Percentiles rank a stretch among this genome's conserved stretches.
phyloP scores from a whole-genome alignment of 345 rosid genomes.

The Anastatica hierochuntica region DNA sequence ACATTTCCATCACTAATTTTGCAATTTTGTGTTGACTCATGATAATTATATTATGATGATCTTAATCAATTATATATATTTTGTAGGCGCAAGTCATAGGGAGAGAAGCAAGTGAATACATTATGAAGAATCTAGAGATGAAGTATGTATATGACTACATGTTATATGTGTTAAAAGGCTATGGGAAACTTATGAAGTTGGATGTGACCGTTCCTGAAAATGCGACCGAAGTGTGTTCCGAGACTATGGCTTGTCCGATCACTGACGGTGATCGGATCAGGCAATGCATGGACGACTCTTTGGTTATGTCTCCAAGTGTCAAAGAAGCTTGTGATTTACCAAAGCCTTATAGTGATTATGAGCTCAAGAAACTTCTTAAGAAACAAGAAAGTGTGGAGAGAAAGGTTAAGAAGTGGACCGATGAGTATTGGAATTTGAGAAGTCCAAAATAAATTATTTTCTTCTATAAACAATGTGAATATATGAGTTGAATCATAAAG shows the following conservation, averaged over 20 bases:
- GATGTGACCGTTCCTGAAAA: constrained; percentile 29
- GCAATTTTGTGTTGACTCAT: no score
- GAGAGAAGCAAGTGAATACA: constrained; percentile 24
- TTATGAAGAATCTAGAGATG: constrained; percentile 30
- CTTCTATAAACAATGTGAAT: no score
- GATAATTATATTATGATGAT: no score
- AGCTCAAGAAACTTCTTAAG: not conserved
- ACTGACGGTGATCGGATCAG: constrained; percentile 21
- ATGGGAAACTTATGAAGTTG: constrained; percentile 34
- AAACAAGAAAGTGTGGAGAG: no score
- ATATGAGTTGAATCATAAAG: no score
- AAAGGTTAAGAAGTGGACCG: no score
- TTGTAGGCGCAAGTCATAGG: constrained; percentile 22
- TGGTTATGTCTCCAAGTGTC: constrained; percentile 31
- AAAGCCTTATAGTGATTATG: constrained; percentile 25
- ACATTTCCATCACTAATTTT: no score
- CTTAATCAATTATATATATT: no score
- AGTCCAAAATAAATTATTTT: no score
- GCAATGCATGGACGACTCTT: constrained; percentile 32
- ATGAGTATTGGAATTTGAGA: no score
- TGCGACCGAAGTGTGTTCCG: constrained; percentile 38
- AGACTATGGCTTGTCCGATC: constrained; percentile 34
- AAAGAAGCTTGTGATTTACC: constrained; percentile 33
- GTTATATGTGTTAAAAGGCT: constrained; percentile 35
- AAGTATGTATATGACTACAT: constrained; percentile 41